Conservation (phyloP, 2,329 filamentous ascomycete genomes). For the Capronia coronata region DNA sequence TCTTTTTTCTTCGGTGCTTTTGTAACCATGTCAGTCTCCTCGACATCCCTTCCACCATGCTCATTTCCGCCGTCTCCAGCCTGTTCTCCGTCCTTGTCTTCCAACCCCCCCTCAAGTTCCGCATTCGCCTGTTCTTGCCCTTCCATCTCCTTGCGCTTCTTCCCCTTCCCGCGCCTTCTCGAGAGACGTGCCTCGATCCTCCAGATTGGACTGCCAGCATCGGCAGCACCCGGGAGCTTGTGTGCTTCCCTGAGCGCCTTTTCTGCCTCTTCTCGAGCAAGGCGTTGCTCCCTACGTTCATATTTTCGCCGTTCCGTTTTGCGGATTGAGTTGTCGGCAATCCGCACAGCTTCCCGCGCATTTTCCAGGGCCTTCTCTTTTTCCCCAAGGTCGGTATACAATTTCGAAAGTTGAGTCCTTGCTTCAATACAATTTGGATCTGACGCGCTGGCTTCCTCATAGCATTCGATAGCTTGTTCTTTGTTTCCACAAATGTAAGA, state of each 20-base stretch:
- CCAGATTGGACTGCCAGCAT: slow-evolving; percentile 5
- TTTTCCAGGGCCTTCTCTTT: slow-evolving; percentile 71
- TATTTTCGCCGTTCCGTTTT: slow-evolving; percentile 27
- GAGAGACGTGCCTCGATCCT: slow-evolving; percentile 12
- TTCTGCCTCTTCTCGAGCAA: slow-evolving; percentile 26
- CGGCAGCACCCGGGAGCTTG: slow-evolving; percentile 15
- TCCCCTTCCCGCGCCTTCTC: slow-evolving; percentile 1
- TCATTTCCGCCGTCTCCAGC: slow-evolving; percentile 23
- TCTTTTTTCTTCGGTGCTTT: slow-evolving; percentile 1
- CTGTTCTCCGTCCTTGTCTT: slow-evolving; percentile 12
- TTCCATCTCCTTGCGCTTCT: background rate
- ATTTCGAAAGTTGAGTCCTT: slow-evolving; percentile 69
- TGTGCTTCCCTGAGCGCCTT: slow-evolving; percentile 26
- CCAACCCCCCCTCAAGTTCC: background rate
- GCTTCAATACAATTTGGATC: slow-evolving; percentile 69
- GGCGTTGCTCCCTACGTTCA: slow-evolving; percentile 26
- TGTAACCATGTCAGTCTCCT: slow-evolving; percentile 20
- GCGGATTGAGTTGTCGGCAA: slow-evolving; percentile 41
- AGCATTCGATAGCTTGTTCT: slow-evolving; percentile 68
- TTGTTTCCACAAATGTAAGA: slow-evolving; percentile 59
- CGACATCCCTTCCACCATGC: no score
- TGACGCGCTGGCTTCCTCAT: slow-evolving; percentile 65
- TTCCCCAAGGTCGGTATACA: slow-evolving; percentile 71
- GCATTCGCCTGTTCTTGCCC: background rate
- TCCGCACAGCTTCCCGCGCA: slow-evolving; percentile 65